These are phyloP conservation scores for Secale cereale DNA, from an alignment of 176 grass and related monocot genomes.

Conservation along the genomic window DNA sequence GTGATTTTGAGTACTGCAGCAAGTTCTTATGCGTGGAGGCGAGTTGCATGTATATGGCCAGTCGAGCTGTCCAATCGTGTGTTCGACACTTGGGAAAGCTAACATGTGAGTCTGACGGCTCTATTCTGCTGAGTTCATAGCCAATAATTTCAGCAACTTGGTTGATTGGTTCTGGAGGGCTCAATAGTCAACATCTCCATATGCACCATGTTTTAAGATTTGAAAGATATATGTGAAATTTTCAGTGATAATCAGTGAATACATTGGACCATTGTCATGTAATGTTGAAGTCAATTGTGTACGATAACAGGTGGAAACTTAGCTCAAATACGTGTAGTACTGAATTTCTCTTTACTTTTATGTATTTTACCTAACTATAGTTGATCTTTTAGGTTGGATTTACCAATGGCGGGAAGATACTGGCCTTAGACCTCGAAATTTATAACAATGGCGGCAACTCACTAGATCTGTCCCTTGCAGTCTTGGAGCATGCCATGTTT, in stretches of 20 bases:
- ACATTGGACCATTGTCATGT: not conserved
- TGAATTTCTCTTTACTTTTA: not conserved
- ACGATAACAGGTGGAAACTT: not conserved
- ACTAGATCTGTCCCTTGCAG: conserved; percentile 66
- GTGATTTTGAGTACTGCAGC: no score
- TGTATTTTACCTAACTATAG: not conserved
- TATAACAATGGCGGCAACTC: conserved; percentile 88
- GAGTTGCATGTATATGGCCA: no score
- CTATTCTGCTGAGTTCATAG: not conserved
- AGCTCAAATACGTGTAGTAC: not conserved
- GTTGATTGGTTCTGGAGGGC: not conserved
- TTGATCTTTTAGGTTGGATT: conserved; percentile 73
- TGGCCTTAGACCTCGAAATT: conserved; percentile 79
- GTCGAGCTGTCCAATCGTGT: no score
- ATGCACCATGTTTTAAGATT: not conserved
- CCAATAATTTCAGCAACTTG: not conserved
- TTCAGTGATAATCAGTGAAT: not conserved
- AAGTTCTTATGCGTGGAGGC: no score
- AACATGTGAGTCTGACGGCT: no score
- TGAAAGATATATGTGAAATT: not conserved
- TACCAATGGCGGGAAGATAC: conserved; percentile 75
- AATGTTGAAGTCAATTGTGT: not conserved
- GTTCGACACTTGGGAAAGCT: no score
- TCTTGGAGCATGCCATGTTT: conserved; percentile 85
- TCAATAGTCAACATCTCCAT: not conserved